These are phyloP conservation scores for Triadica sebifera DNA, from an alignment of 345 rosid species.

Conservation along the genomic window DNA sequence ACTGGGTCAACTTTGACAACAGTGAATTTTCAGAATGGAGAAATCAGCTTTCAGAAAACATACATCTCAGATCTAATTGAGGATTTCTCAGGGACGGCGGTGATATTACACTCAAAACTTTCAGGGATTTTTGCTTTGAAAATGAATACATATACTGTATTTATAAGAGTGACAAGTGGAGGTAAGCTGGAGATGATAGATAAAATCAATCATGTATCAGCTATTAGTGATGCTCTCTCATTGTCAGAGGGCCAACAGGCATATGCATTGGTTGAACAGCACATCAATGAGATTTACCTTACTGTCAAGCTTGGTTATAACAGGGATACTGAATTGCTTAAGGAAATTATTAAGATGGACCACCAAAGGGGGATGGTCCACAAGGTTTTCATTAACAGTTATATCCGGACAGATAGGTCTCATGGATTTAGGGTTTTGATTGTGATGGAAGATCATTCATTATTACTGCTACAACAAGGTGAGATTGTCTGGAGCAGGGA, in stretches of 20 bases:
- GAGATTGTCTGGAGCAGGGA: conserved; percentile 94
- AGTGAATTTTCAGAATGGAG: conserved; percentile 51
- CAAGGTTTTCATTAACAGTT: conserved; percentile 88
- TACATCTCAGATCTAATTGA: conserved; percentile 52
- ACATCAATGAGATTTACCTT: conserved; percentile 57
- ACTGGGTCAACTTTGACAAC: conserved; percentile 54
- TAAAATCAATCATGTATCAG: conserved; percentile 51
- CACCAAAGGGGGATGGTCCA: conserved; percentile 68
- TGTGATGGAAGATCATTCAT: conserved; percentile 98
- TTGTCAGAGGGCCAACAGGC: conserved; percentile 61
- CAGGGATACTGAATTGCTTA: conserved; percentile 68
- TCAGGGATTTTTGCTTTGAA: conserved; percentile 59
- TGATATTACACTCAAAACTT: conserved; percentile 54
- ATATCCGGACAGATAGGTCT: conserved; percentile 84
- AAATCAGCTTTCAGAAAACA: conserved; percentile 54
- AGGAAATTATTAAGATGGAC: conserved; percentile 69
- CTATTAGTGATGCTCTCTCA: conserved; percentile 73
- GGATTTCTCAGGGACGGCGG: conserved; percentile 49
- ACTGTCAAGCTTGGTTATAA: conserved; percentile 63
- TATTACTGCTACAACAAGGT: conserved; percentile 88
- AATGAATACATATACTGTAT: conserved; percentile 35
- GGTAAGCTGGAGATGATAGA: conserved; percentile 72
- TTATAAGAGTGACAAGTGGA: conserved; percentile 50
- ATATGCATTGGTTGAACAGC: conserved; percentile 68
- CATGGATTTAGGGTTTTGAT: conserved; percentile 96